Base-by-base conservation (phyloP, 2,329 filamentous ascomycete genomes). In the Ampelomyces quisqualis region DNA sequence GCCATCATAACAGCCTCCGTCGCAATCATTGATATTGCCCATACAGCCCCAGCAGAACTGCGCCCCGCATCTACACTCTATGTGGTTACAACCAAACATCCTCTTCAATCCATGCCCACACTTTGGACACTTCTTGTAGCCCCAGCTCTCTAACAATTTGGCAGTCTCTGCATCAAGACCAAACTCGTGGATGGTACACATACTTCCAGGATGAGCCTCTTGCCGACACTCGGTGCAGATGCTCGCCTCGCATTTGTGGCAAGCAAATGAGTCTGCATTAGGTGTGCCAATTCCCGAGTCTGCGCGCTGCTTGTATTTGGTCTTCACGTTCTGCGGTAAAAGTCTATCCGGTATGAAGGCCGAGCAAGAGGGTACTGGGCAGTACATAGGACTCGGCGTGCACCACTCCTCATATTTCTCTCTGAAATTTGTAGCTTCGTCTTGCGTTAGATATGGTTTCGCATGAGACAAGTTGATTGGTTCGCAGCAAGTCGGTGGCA, bases 1-100 rank as follows among this genome's bases (percentile, higher is more conserved):
- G 7, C 42, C 32, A 10, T 57, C 52, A 11, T 38, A 29, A 34
- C 58, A 61, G 1, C 38, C 38, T 15, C 54, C 57, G 4, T 36
- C 36, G 38, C 70, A 73, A 1, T 59, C 45, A 2, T 68, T 54
- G 4, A 68, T 63, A 0, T 63, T 51, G 18, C 49, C 34, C 23
- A 61, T 40, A 39, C 76, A 79, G 6, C 52, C 49, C 67, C 71
- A 79, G 55, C 76, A 79, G 57, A 72, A 78, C 35, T 76, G 69
- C 7, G 72, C 72, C 9, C 75, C 74, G 39, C 76, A 78, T 10
- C 63, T 58, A 41, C 76, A 78, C 37, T 67, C 57, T 49, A 78
- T 71, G 34, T 76, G 72, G 22, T 57, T 55, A 49, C 76, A 79
- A 5, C 76, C 76, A 43, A 53, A 73, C 69, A 77, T 75, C 38